Base-by-base conservation (phyloP, 495 filamentous ascomycete genomes). In the Lasiosphaeria ovina region DNA sequence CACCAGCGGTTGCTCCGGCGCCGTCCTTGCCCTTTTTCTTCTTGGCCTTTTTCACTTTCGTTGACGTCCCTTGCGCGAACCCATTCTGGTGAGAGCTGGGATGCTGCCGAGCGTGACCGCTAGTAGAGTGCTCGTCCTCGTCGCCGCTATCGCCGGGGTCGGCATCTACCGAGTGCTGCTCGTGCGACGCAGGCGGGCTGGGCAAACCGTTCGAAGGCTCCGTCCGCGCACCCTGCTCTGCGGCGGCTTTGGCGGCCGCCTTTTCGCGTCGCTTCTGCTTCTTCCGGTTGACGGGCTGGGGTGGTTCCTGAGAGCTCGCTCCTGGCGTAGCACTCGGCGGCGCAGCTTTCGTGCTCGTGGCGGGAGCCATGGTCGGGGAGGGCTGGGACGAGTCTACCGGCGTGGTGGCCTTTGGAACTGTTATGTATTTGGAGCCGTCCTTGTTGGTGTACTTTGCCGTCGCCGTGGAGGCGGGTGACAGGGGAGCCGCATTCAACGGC, bases 251-350 rank as follows among this genome's bases (percentile, higher is more conserved):
- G 16, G 88, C 84, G 45, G 89, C 89, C 51, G 89, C 89, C 72
- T 93, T 93, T 59, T 86, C 80, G 62, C 89, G 85, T 35, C 89
- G 84, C 74, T 96, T 96, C 72, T 93, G 89, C 74, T 97, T 97
- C 77, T 97, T 97, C 69, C 89, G 85, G 74, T 97, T 97, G 47
- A 93, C 89, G 4, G 73, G 64, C 53, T 80, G 72, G 36, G 69
- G 61, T 5, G 76, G 63, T 57, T 68, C 75, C n/a, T 63, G 57
- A 70, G 74, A 38, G 40, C 40, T 52, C 10, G 47, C 48, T 48
- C 11, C 57, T 33, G 70, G 64, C 16, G 66, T 56, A 55, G 69
- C 38, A 38, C 64, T 24, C 24, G 24, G 62, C 12, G 70, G 60
- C 50, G 65, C 59, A 32, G 56, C 57, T 17, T 61, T 72, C 32